Percentiles rank a stretch among this genome's conserved stretches.
Conservation (phyloP, 495 filamentous ascomycete species). For the Penicilliopsis zonata region DNA sequence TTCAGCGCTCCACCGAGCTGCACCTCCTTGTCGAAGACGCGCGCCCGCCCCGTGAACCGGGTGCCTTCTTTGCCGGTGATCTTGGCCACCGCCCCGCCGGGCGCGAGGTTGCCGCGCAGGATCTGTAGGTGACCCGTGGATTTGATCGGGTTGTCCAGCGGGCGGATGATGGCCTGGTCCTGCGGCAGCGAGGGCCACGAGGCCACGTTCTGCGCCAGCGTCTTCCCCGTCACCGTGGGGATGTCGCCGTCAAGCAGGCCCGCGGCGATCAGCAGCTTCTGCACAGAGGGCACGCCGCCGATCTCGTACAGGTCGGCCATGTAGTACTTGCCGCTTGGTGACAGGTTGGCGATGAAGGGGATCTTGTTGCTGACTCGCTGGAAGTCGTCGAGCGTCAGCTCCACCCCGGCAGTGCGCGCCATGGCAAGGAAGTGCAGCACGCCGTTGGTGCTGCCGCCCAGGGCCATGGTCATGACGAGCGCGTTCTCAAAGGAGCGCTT, state of each 20-base stretch:
- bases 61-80: constrained; percentile 95
- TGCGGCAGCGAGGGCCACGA: constrained; percentile 69
- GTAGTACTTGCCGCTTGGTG: constrained; percentile 75
- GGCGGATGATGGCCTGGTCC: constrained; percentile 76
- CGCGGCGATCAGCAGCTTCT: constrained; percentile 81
- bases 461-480: constrained; percentile 81
- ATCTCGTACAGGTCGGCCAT: constrained; percentile 96
- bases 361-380: constrained; percentile 81
- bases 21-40: constrained; percentile 85
- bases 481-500: constrained; percentile 87
- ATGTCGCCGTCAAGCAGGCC: constrained; percentile 74
- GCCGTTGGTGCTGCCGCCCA: constrained; percentile 85
- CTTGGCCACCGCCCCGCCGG: constrained; percentile 88
- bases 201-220: constrained; percentile 77
- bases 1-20: constrained; percentile 66
- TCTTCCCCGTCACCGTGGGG: constrained; percentile 84
- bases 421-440: constrained; percentile 93
- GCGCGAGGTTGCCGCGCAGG: constrained; percentile 80
- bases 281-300: constrained; percentile 80
- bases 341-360: constrained; percentile 87
- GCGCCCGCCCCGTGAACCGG: constrained; percentile 66
- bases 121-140: constrained; percentile 80
- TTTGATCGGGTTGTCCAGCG: constrained; percentile 77
- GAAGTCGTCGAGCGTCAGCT: constrained; percentile 76
- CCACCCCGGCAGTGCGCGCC: constrained; percentile 78